Percentiles rank a stretch among this genome's conserved stretches.
phyloP scores from a whole-genome alignment of 805 yeast genomes.

The Maudiozyma turicensis region DNA sequence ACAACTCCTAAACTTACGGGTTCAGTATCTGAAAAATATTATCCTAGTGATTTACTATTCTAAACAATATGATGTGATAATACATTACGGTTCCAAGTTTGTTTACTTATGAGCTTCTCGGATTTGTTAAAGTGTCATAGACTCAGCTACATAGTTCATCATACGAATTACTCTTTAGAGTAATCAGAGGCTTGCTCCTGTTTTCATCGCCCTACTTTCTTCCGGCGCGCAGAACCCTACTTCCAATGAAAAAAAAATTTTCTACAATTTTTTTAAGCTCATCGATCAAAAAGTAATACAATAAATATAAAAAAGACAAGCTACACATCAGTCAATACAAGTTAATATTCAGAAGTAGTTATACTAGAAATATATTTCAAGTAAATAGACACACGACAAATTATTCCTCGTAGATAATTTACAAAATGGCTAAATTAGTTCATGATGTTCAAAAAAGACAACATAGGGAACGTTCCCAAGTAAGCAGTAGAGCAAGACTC shows the following conservation, averaged over 20 bases:
- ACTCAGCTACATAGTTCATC: no score
- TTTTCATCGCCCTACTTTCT: no score
- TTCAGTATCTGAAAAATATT: no score
- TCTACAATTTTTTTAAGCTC: background rate
- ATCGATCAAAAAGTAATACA: background rate
- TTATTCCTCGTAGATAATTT: background rate
- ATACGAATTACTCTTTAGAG: no score
- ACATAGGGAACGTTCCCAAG: conserved; percentile 90
- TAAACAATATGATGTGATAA: no score
- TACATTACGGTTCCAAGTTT: no score
- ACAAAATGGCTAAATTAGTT: conserved; percentile 63
- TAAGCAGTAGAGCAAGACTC: conserved; percentile 55
- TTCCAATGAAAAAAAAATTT: background rate
- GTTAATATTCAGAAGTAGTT: no score
- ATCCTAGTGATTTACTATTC: no score
- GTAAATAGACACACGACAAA: background rate
- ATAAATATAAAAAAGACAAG: background rate
- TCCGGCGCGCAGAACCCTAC: background rate
- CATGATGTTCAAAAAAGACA: conserved; percentile 94
- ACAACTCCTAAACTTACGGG: no score
- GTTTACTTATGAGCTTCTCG: no score
- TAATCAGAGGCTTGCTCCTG: no score
- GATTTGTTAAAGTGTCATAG: no score
- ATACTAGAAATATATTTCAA: background rate
- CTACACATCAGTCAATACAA: background rate